Conservation (phyloP, 2,329 filamentous ascomycete species). For the Lachnellula cervina region DNA sequence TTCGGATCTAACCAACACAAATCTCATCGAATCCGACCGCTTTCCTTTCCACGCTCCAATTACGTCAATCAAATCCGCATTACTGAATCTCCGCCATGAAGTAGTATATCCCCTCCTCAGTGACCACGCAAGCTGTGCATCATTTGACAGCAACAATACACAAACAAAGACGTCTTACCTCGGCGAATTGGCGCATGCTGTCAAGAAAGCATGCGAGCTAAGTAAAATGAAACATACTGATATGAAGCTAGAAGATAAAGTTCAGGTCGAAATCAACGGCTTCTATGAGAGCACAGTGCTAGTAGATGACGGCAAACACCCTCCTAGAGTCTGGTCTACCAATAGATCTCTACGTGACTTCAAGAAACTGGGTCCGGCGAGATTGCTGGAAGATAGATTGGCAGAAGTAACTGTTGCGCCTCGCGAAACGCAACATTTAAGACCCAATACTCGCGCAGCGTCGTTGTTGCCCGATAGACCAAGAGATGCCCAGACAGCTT, state of each 20-base stretch:
- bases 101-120: constrained; percentile 6
- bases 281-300: constrained; percentile 4
- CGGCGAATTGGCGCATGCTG: constrained; percentile 1
- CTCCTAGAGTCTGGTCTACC: constrained; percentile 7
- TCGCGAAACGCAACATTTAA: background rate
- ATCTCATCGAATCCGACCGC: background rate
- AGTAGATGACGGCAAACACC: background rate
- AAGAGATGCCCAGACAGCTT: background rate
- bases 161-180: constrained; percentile 4
- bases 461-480: background rate
- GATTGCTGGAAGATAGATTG: constrained; percentile 4
- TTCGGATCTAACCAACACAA: constrained; percentile 5
- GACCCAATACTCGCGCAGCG: background rate
- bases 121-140: constrained; percentile 3
- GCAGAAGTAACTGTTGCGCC: constrained; percentile 1
- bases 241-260: constrained; percentile 1
- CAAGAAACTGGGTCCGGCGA: background rate
- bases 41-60: constrained; percentile 11
- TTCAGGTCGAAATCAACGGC: constrained; percentile 3
- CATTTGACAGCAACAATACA: constrained; percentile 1
- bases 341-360: constrained; percentile 1
- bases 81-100: constrained; percentile 9
- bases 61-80: constrained; percentile 10
- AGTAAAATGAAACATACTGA: constrained; percentile 4
- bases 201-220: constrained; percentile 5